These are phyloP conservation scores for Eucalyptus regnans DNA, from an alignment of 345 rosid species.

Conservation along the genomic window DNA sequence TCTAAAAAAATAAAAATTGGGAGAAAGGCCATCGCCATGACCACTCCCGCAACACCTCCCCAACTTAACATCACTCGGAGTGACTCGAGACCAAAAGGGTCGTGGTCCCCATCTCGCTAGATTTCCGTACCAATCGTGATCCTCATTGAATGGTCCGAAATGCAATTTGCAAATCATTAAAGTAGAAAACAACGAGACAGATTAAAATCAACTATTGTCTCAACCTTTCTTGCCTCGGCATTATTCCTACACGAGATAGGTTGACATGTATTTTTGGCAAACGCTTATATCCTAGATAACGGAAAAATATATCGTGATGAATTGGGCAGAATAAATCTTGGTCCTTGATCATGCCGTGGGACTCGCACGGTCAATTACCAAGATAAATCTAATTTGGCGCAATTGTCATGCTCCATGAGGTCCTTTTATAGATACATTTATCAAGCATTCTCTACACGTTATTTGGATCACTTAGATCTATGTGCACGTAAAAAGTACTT, in stretches of 20 bases:
- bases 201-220: too few species aligned
- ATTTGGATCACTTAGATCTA: not conserved
- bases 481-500: too few species aligned
- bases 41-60: not conserved
- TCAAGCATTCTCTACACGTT: fast-evolving
- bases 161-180: not conserved
- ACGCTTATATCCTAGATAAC: too few species aligned
- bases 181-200: not conserved
- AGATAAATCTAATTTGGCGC: too few species aligned
- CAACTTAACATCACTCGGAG: not conserved
- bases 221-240: not conserved
- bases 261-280: not conserved
- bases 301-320: too few species aligned
- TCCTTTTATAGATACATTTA: too few species aligned
- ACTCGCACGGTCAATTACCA: not conserved
- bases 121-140: not conserved
- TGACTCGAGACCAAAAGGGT: not conserved
- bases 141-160: not conserved
- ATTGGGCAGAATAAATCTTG: not conserved
- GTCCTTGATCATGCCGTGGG: not conserved
- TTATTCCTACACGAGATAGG: not conserved
- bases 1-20: not conserved
- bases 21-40: not conserved
- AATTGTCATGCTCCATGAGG: not conserved
- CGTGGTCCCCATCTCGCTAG: not conserved